Conservation (phyloP, 352 stramenopile genomes). For the Phytopythium aichiense region DNA sequence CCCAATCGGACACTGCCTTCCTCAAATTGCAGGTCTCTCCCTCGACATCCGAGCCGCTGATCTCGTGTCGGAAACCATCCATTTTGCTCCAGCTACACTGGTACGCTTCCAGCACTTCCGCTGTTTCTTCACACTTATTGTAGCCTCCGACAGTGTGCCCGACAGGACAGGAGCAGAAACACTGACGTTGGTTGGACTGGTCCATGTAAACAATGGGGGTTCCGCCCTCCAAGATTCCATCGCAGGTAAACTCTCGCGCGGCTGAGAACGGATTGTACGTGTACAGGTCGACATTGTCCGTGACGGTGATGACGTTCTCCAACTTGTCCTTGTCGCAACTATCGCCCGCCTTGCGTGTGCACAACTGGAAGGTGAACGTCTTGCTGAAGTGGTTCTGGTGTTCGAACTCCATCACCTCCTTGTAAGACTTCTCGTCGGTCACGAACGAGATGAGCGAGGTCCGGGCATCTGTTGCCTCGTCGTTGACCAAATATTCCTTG, state of each 20-base stretch:
- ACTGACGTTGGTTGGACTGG: slow-evolving; percentile 28
- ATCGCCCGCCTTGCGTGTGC: slow-evolving; percentile 12
- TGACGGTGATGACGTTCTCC: slow-evolving; percentile 31
- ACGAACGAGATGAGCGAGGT: slow-evolving; percentile 43
- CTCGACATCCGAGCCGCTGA: slow-evolving; percentile 11
- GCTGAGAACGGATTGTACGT: slow-evolving; percentile 63
- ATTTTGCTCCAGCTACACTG: slow-evolving; percentile 43
- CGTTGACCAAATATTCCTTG: not conserved
- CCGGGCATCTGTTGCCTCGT: not conserved
- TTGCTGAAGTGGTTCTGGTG: slow-evolving; percentile 17
- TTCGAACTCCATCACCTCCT: slow-evolving; percentile 29
- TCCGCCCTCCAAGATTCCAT: slow-evolving; percentile 20
- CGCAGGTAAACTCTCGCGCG: slow-evolving; percentile 32
- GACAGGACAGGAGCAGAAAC: slow-evolving; percentile 51
- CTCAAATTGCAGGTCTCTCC: slow-evolving; percentile 26
- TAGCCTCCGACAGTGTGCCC: slow-evolving; percentile 23
- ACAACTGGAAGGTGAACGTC: slow-evolving; percentile 40
- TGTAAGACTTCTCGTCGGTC: slow-evolving; percentile 32
- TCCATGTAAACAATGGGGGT: slow-evolving; percentile 48
- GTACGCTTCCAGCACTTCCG: slow-evolving; percentile 21
- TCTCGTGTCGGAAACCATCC: slow-evolving; percentile 22
- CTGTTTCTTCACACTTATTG: slow-evolving; percentile 12
- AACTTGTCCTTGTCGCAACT: slow-evolving; percentile 10
- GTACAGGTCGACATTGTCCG: slow-evolving; percentile 39
- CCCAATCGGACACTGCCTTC: slow-evolving; percentile 30